Evolutionary conservation across 106 monocot species (phyloP).

Genomic region (Allium cepa): DNA sequence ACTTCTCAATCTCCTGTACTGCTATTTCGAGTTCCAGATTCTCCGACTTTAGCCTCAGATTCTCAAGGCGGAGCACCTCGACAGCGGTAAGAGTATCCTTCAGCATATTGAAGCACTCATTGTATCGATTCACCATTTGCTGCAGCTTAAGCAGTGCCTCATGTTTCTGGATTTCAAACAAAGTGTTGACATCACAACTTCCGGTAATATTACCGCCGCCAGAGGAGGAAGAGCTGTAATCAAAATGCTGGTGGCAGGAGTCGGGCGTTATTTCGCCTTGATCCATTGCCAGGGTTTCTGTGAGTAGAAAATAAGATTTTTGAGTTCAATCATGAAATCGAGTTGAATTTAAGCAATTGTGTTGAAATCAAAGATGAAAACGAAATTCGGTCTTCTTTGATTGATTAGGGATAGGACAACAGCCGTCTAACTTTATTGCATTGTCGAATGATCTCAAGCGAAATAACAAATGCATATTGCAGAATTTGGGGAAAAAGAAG

Average conservation of each 20-base stretch:
- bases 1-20: slow-evolving; percentile 14
- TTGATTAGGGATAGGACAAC: neutral
- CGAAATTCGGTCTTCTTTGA: neutral
- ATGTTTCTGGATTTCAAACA: slow-evolving; percentile 28
- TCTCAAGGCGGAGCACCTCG: slow-evolving; percentile 38
- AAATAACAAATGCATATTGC: neutral
- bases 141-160: slow-evolving; percentile 29
- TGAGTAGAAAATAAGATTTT: neutral
- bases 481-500: neutral
- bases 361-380: neutral
- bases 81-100: slow-evolving; percentile 21
- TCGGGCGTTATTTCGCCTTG: neutral
- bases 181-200: neutral
- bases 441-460: neutral
- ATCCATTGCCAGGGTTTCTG: slow-evolving; percentile 5
- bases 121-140: slow-evolving; percentile 32
- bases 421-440: neutral
- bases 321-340: neutral
- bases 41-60: slow-evolving; percentile 29
- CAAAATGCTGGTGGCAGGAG: slow-evolving; percentile 2
- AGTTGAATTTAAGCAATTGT: neutral
- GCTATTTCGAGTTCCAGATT: slow-evolving; percentile 37
- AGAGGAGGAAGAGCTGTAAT: neutral
- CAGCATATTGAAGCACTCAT: slow-evolving; percentile 42
- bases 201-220: neutral